Evolutionary conservation across 2,329 filamentous ascomycete species (phyloP), one percentile per base, ranked within the genome.

Genomic region (Aspergillus phoenicis): DNA sequence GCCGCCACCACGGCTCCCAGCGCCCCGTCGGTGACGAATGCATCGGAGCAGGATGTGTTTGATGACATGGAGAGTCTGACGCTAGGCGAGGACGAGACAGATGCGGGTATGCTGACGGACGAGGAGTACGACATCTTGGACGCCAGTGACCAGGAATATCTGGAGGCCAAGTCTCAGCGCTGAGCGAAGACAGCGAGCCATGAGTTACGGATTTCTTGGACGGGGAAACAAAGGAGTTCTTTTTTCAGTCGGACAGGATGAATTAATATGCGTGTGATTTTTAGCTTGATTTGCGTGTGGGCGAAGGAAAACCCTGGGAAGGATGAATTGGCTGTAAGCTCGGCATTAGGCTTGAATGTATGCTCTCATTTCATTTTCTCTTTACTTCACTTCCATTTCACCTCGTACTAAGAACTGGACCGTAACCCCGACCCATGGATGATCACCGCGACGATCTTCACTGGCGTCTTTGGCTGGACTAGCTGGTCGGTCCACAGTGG

Each of bases 81-180:
- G 20, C 70, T 83, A 45, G 80, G 81, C 43, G 81, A 80, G 57
- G 74, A 77, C 11, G 73, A 75, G 6, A 79, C 75, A 22, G 81
- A 83, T n/a, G 87, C 90, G 62, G 91, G 89, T 11, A 97, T 97
- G 83, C 80, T 96, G 82, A 98, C 95, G 0, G 95, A 99, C 66
- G 95, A 98, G 76, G 95, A 99, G 80, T 99, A 98, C 76, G 95
- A 99, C 71, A 93, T 98, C 66, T 87, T 98, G 49, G 93, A 97
- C 80, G 94, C 93, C 47, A 96, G 91, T 61, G 94, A 98, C 68
- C 91, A 96, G 76, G 94, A 98, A 75, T 89, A 85, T 67, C 75
- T 87, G 55, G 83, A 84, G 63, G 86, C 71, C 24, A 68, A 69
- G 39, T 70, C 72, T 8, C 68, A 68, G 45, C 57, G 62, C 55